Percentiles rank a stretch among this genome's conserved stretches.
Conservation (phyloP, 495 filamentous ascomycete species). For the Xylaria venustula region DNA sequence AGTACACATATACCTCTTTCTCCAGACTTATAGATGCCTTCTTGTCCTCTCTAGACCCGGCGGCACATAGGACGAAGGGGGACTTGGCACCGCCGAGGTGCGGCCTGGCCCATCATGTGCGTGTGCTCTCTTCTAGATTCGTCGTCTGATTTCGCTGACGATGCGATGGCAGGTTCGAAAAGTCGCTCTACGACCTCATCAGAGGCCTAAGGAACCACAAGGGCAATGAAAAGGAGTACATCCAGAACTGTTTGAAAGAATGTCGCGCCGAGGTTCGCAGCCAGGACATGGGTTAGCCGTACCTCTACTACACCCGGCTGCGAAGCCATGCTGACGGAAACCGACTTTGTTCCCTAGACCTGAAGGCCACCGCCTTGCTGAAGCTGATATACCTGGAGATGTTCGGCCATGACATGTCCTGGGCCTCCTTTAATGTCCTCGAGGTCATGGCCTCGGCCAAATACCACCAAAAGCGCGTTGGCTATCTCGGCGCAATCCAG, state of each 20-base stretch:
- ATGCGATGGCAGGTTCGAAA: conserved; percentile 78
- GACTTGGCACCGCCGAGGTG: conserved; percentile 14
- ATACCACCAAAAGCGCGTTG: conserved; percentile 90
- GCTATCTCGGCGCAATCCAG: conserved; percentile 94
- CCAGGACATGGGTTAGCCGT: conserved; percentile 78
- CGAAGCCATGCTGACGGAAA: conserved; percentile 21
- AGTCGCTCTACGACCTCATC: conserved; percentile 98
- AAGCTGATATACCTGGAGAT: conserved; percentile 98
- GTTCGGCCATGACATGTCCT: conserved; percentile 99
- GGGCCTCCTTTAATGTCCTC: conserved; percentile 96
- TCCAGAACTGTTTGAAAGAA: conserved; percentile 87
- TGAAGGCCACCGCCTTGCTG: conserved; percentile 91
- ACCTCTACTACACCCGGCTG: neutral
- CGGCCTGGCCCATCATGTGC: conserved; percentile 26
- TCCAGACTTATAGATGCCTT: conserved; percentile 4
- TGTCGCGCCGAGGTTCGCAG: conserved; percentile 86
- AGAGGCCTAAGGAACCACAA: conserved; percentile 91
- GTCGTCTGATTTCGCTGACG: conserved; percentile 9
- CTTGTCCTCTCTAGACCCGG: neutral
- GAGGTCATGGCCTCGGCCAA: conserved; percentile 97
- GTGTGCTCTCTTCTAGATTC: conserved; percentile 5
- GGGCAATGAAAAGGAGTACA: conserved; percentile 89
- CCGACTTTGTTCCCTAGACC: conserved; percentile 53
- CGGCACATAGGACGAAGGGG: neutral
- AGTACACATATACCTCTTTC: conserved; percentile 3